These are phyloP conservation scores for Ophiostoma pallidulum DNA, from an alignment of 2,329 filamentous ascomycete genomes.

Conservation along the genomic window DNA sequence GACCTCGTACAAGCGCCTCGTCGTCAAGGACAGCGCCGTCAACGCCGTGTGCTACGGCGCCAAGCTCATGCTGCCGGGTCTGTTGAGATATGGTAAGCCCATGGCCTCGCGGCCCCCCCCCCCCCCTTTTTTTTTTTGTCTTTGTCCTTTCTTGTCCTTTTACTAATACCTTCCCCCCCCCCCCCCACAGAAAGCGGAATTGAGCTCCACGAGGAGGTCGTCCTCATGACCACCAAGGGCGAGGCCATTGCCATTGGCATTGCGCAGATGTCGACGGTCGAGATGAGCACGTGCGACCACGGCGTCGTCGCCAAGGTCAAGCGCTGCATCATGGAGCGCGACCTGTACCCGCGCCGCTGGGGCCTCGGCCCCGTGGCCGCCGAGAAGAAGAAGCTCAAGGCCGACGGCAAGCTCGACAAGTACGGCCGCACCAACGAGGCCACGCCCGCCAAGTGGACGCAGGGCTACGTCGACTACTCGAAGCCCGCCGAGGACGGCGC, in stretches of 20 bases:
- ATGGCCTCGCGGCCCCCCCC: too few species aligned
- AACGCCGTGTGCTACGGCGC: slow-evolving; percentile 98
- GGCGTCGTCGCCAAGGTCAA: slow-evolving; percentile 98
- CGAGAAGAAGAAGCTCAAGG: slow-evolving; percentile 99
- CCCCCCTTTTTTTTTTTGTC: too few species aligned
- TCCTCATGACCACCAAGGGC: slow-evolving; percentile 98
- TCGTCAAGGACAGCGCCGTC: slow-evolving; percentile 93
- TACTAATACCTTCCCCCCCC: too few species aligned
- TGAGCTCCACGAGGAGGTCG: slow-evolving; percentile 90
- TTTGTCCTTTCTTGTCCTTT: too few species aligned
- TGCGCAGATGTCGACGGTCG: slow-evolving; percentile 95
- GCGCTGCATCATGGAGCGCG: slow-evolving; percentile 99
- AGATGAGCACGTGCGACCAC: slow-evolving; percentile 94
- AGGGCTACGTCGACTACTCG: slow-evolving; percentile 85
- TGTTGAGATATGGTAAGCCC: slow-evolving; percentile 87
- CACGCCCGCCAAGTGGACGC: slow-evolving; percentile 87
- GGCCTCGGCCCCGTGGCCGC: slow-evolving; percentile 84
- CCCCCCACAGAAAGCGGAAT: slow-evolving; percentile 17
- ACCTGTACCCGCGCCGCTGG: slow-evolving; percentile 94
- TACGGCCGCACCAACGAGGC: slow-evolving; percentile 85
- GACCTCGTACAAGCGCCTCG: slow-evolving; percentile 88
- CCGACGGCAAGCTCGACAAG: slow-evolving; percentile 96
- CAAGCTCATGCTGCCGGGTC: slow-evolving; percentile 96
- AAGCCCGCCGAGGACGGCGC: slow-evolving; percentile 39
- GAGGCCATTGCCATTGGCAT: slow-evolving; percentile 96